Evolutionary conservation across 2,329 filamentous ascomycete genomes (phyloP).

Genomic region (Cadophora sp.): DNA sequence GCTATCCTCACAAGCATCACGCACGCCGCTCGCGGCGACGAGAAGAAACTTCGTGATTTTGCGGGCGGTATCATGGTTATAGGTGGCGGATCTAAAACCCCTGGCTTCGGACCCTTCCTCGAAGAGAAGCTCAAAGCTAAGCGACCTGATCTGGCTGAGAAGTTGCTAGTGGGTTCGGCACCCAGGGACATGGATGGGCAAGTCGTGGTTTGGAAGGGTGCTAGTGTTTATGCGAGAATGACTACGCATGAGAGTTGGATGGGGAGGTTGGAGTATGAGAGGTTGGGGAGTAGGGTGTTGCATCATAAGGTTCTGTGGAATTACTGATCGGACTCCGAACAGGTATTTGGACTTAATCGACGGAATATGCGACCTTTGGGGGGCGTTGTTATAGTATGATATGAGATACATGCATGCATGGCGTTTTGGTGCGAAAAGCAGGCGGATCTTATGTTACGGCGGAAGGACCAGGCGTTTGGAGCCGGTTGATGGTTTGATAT

Average conservation of each 20-base stretch:
- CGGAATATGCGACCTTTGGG: neutral
- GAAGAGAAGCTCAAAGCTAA: slow-evolving; percentile 80
- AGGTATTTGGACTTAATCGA: neutral
- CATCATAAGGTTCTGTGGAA: slow-evolving; percentile 73
- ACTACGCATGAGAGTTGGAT: slow-evolving; percentile 96
- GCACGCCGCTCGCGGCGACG: slow-evolving; percentile 85
- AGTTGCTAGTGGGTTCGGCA: slow-evolving; percentile 69
- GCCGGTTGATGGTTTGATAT: neutral
- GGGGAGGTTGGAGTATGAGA: slow-evolving; percentile 84
- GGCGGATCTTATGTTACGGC: neutral
- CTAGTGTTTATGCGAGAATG: slow-evolving; percentile 89
- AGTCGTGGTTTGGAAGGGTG: slow-evolving; percentile 98
- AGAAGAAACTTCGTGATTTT: slow-evolving; percentile 92
- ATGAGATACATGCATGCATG: neutral
- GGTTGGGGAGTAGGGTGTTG: slow-evolving; percentile 79
- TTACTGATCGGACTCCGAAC: neutral
- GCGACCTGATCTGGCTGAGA: slow-evolving; percentile 64
- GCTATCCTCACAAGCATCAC: slow-evolving; percentile 90
- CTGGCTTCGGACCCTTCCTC: slow-evolving; percentile 79
- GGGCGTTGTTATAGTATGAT: neutral
- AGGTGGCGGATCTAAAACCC: slow-evolving; percentile 82
- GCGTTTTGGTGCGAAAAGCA: slow-evolving; percentile 1
- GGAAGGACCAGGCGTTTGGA: neutral
- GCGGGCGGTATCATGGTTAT: slow-evolving; percentile 90
- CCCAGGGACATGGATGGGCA: slow-evolving; percentile 95